Conservation (phyloP, 2,329 filamentous ascomycete genomes). For the Madurella fahalii region DNA sequence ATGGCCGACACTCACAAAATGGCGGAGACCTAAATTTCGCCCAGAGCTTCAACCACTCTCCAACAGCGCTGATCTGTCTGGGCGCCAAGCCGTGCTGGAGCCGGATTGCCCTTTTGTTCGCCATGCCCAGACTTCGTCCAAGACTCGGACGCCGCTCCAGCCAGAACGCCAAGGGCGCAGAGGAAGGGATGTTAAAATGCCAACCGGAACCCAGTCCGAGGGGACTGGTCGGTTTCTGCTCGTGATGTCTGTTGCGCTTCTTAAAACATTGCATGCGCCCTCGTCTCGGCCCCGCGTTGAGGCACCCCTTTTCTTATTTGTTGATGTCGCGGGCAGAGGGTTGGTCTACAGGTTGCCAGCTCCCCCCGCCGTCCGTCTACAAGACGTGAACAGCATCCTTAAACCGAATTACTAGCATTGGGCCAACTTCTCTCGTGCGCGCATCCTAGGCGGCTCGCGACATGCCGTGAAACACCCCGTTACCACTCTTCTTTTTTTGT, state of each 20-base stretch:
- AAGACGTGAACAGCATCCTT: too few relatives aligned
- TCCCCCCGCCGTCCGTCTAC: too few relatives aligned
- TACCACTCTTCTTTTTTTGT: background rate
- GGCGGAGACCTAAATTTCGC: background rate
- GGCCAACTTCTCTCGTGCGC: too few relatives aligned
- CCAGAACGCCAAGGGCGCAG: conserved; percentile 14
- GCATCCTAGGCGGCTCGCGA: too few relatives aligned
- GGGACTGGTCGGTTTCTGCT: background rate
- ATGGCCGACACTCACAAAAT: background rate
- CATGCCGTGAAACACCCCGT: background rate
- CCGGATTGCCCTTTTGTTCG: conserved; percentile 8
- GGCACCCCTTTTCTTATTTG: background rate
- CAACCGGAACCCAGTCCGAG: conserved; percentile 1
- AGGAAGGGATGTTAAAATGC: conserved; percentile 15
- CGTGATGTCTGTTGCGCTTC: background rate
- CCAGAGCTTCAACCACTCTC: conserved; percentile 1
- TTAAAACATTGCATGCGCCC: background rate
- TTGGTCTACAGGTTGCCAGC: too few relatives aligned
- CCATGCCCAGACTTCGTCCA: conserved; percentile 15
- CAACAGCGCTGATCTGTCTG: conserved; percentile 17
- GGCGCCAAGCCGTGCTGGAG: conserved; percentile 17
- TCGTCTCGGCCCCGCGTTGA: background rate
- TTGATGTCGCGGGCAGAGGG: background rate
- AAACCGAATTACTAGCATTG: too few relatives aligned
- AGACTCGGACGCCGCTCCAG: conserved; percentile 6